These are phyloP conservation scores for Aspergillus hiratsukae DNA, from an alignment of 2,329 filamentous ascomycete species.

Conservation along the genomic window DNA sequence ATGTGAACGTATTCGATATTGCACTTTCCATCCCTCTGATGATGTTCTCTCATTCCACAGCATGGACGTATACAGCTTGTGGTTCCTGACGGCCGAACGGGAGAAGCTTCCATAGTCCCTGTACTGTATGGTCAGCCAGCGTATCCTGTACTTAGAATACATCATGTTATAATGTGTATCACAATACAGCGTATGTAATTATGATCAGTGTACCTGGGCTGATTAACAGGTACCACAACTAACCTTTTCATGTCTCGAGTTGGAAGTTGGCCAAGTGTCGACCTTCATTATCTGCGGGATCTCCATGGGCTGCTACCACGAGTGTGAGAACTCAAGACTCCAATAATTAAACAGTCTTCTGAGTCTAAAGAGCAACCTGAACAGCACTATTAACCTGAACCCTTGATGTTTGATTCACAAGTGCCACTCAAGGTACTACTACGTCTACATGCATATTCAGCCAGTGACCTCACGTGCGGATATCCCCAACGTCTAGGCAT, in stretches of 20 bases:
- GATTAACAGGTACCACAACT: not conserved
- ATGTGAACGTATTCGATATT: not conserved
- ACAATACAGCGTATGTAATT: not conserved
- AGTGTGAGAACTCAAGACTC: not conserved
- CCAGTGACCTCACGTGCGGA: constrained; percentile 9
- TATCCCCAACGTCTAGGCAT: constrained; percentile 6
- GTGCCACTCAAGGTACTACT: not conserved
- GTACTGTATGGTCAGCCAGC: not conserved
- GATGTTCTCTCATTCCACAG: not conserved
- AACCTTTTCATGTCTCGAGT: constrained; percentile 3
- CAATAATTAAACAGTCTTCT: not conserved
- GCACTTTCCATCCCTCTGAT: not conserved
- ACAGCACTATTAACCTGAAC: not conserved
- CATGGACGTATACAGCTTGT: not conserved
- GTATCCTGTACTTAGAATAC: not conserved
- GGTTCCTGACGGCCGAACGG: not conserved
- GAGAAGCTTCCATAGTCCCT: not conserved
- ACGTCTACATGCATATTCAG: not conserved
- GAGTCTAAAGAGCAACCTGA: not conserved
- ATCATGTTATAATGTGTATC: not conserved
- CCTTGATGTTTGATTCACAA: not conserved
- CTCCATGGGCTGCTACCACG: constrained; percentile 1
- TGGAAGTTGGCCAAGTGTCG: constrained; percentile 16
- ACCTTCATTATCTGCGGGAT: not conserved
- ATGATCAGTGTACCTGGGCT: not conserved